Evolutionary conservation across 768 basidiomycete species (phyloP), one percentile per base, ranked within the genome.

Genomic region (Mycena metata): DNA sequence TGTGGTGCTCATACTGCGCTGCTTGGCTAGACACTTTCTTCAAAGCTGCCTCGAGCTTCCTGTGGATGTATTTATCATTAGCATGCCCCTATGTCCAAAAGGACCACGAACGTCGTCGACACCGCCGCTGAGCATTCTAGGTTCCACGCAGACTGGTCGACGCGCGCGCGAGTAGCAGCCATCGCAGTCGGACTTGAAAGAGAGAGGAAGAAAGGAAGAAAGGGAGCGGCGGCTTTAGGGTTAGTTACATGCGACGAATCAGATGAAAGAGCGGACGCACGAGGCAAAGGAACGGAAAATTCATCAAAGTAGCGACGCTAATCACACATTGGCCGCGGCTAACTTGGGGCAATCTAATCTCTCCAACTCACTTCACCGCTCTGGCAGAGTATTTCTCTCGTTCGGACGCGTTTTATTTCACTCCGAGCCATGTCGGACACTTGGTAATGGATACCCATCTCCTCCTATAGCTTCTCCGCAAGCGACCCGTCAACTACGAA

Each of bases 1-100:
- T 87, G 69, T 85, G 84, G 59, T 82, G 77, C 72, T 90, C 89
- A 58, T 85, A 85, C 60, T 84, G 79, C 11, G 83, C 68, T 10
- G 85, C 84, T 50, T 83, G 86, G 60, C 83, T 80, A 15, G 87
- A 84, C 21, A 81, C 80, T 62, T 78, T 83, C 69, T 80, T 85
- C 74, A 88, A 74, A 35, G 82, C 80, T 26, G 77, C 78, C 72
- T 90, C 85, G 45, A 90, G 76, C 66, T 80, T 83, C 55, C 85
- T 86, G 11, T 39, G 47, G 61, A 8, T 36, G 8, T 30, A 30
- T 30, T 30, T 6, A 30, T 3, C 30, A 6, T 30, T 30, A 30
- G 30, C 30, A 30, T 6, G 3, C 30, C 30, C 30, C 30, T 30
- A 30, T 30, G 30, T 30, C 30, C 30, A 30, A 30, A 41, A 15